Evolutionary conservation across 2,329 filamentous ascomycete genomes (phyloP).

Genomic region (Epichloe scottii): DNA sequence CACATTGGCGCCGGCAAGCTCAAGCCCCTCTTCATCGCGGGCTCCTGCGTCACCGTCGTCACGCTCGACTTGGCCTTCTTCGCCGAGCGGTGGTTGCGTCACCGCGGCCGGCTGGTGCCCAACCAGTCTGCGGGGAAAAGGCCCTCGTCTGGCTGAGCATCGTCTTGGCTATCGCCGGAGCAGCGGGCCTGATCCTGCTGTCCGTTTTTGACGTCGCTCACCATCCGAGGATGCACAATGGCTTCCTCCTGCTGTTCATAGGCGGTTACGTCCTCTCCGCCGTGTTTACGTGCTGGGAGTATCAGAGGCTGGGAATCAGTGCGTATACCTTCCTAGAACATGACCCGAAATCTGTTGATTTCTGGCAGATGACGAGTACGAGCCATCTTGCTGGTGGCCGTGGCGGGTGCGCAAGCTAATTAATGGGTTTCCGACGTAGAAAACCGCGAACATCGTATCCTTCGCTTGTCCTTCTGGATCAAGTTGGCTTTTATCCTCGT

Average conservation of each 20-base stretch:
- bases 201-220: constrained; percentile 73
- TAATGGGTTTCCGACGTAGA: constrained; percentile 23
- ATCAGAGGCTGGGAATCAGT: constrained; percentile 70
- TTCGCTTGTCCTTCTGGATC: constrained; percentile 72
- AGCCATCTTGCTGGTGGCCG: no score
- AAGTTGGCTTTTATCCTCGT: constrained; percentile 77
- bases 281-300: constrained; percentile 82
- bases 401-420: not conserved
- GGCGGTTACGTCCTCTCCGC: constrained; percentile 74
- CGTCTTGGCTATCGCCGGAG: constrained; percentile 59
- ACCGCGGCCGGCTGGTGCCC: constrained; percentile 62
- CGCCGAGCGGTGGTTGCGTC: constrained; percentile 74
- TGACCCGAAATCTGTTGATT: no score
- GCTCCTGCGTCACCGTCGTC: constrained; percentile 58
- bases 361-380: no score
- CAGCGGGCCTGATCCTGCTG: constrained; percentile 67
- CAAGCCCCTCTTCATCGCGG: constrained; percentile 68
- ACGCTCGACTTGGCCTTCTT: constrained; percentile 72
- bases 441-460: constrained; percentile 61
- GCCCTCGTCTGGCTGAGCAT: constrained; percentile 49
- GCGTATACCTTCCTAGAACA: constrained; percentile 14
- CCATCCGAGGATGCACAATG: constrained; percentile 55
- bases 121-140: constrained; percentile 56
- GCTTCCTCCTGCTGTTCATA: constrained; percentile 75
- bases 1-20: constrained; percentile 49